Base-by-base conservation (phyloP, 306 rosid species). In the Alnus rubra region DNA sequence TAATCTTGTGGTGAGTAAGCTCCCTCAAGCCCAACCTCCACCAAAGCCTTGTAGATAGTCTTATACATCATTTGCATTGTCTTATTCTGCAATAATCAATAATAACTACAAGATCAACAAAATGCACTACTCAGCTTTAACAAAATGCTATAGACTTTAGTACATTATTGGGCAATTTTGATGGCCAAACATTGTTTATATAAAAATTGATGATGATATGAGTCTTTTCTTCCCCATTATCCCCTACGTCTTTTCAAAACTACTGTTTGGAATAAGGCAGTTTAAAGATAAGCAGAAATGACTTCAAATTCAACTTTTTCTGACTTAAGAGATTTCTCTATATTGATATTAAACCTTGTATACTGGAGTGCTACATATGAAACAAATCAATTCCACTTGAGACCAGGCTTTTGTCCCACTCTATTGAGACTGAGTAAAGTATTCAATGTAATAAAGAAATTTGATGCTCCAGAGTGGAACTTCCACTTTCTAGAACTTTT, bases 11-110 rank as follows among this genome's bases (percentile, higher is more conserved):
- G 99, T 78, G 92, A 85, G 90, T 62, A 87, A 55, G 90, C 88
- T 15, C 73, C 88, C 73, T 93, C 98, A 59, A 95, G 98, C 79
- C 98, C 98, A 82, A 75, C 92, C 84, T 95, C 98, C 81, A 74
- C 84, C 83, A 95, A 88, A 33, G 98, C 97, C 87, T 90, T 91
- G 85, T 91, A 91, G 82, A 95, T 77, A 30, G 91, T 92, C 88
- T 90, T 94, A 67, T 95, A 95, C 99, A 95, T 95, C 97, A 91
- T 95, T 88, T 95, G 98, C 99, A 95, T 95, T 74, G 99, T 95
- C 86, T 91, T 95, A 69, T 91, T 51, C 99, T 95, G 92, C 78
- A 89, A 67, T 76, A 79, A 78, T 37, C 49, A 71, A 47, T 42
- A 74, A 73, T 8, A 60, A 5, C 13, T 23, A 70, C 18, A 12